Conservation (phyloP, 2,329 filamentous ascomycete genomes). For the Trichophyton mentagrophytes region DNA sequence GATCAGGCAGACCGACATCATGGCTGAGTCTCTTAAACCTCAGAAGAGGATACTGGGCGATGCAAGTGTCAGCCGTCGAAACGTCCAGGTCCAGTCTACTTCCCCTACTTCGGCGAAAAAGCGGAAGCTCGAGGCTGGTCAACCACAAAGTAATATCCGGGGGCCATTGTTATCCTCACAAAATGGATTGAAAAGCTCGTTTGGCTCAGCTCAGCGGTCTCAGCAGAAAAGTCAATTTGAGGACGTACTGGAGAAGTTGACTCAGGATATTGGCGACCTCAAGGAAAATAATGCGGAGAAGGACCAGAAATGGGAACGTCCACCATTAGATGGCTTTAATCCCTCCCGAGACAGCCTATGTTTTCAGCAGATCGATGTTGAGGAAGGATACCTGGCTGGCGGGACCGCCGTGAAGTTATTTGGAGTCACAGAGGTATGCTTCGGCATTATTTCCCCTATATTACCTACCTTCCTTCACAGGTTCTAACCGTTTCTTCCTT, state of each 20-base stretch:
- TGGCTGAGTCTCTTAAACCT: conserved; percentile 27
- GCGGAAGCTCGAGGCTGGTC: conserved; percentile 56
- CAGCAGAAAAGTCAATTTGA: conserved; percentile 83
- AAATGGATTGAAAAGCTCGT: background rate
- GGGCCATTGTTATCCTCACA: conserved; percentile 48
- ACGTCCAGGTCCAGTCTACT: conserved; percentile 37
- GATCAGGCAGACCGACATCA: background rate
- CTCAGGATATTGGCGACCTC: conserved; percentile 76
- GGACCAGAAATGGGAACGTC: conserved; percentile 81
- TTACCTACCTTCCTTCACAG: background rate
- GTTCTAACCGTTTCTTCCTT: conserved; percentile 5
- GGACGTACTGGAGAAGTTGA: conserved; percentile 89
- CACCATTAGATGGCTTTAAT: conserved; percentile 48
- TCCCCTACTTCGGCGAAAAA: conserved; percentile 57
- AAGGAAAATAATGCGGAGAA: conserved; percentile 82
- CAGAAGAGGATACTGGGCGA: conserved; percentile 64
- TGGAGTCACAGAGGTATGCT: conserved; percentile 64
- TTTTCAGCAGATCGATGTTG: conserved; percentile 91
- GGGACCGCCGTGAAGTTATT: conserved; percentile 77
- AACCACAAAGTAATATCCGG: conserved; percentile 43
- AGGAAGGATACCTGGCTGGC: conserved; percentile 72
- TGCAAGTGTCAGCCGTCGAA: conserved; percentile 50
- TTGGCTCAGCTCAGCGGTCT: conserved; percentile 31
- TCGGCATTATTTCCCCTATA: background rate
- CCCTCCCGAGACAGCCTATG: conserved; percentile 56